Base-by-base conservation (phyloP, 306 rosid species). In the Trifolium repens region DNA sequence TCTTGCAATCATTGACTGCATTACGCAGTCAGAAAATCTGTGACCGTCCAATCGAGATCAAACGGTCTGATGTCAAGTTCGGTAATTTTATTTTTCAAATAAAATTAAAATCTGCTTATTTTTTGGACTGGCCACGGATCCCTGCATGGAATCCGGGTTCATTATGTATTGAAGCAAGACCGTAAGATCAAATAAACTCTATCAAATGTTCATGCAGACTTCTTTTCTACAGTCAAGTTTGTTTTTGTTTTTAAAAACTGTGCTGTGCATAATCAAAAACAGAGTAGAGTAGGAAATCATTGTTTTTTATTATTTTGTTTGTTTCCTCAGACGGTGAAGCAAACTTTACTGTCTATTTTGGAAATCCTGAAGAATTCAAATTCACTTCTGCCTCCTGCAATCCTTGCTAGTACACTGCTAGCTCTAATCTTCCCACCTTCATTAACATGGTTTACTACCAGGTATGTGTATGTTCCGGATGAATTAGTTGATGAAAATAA, bases 401-500 rank as follows among this genome's bases (percentile, higher is more conserved):
- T 91, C 50, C 69, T 94, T 75, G 93, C 91, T 52, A 94, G 93
- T 79, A 87, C 90, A 43, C 78, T 94, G 60, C 77, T 91, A 76
- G 97, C 98, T 87, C 87, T 94, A 59, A 32, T 82, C 79, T 94
- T 77, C 81, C 97, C 98, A 10, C 94, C 91, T 66, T 94, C 98
- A 54, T 91, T 94, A 80, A 83, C 97, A 5, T 94, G 98, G 98
- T 94, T 94, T 78, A 94, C 98, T 69, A 90, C 76, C 87, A 90
- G 98, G 98, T 94, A 54, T 52, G 82, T 71, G 39, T 76, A 59
- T 54, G 55, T 76, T 76, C 67, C 77, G 57, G 68, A 76, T 67
- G 78, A 80, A 71, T 64, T 76, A n/a, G 50, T 71, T 61, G 73
- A 59, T 76, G 15, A 67, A 68, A 49, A 10, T 13, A 26, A 13